A percentile compares a stretch with the other conserved stretches of the same genome.
phyloP scores from a whole-genome alignment of 2,329 filamentous ascomycete species.

The Arthrobotrys pseudoclavata region DNA sequence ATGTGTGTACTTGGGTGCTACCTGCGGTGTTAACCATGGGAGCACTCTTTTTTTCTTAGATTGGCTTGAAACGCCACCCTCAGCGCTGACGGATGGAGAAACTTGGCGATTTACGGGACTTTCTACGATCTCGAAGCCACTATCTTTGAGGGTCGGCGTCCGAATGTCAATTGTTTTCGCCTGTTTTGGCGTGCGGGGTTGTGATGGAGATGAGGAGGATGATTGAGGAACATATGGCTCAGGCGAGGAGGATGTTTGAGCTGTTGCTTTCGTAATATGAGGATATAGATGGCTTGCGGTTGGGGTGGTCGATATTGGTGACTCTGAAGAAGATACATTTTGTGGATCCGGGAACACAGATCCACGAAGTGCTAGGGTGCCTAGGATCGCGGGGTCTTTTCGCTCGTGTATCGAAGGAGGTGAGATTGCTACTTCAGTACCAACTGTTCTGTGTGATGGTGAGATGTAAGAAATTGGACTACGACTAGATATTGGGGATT shows the following conservation, averaged over 20 bases:
- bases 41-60: slow-evolving; percentile 18
- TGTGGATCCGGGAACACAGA: slow-evolving; percentile 3
- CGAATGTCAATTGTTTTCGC: background rate
- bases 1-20: background rate
- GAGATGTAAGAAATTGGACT: slow-evolving; percentile 51
- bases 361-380: slow-evolving; percentile 15
- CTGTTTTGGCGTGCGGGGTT: background rate
- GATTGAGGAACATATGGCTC: slow-evolving; percentile 9
- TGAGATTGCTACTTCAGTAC: slow-evolving; percentile 9
- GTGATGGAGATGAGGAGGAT: slow-evolving; percentile 13
- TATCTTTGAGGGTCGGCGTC: slow-evolving; percentile 26
- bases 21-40: slow-evolving; percentile 43
- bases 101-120: background rate
- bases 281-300: background rate
- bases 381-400: background rate
- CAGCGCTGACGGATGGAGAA: background rate
- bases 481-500: slow-evolving; percentile 26
- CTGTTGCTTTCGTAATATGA: background rate
- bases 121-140: slow-evolving; percentile 36
- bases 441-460: slow-evolving; percentile 34
- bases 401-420: background rate
- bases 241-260: background rate
- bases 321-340: background rate
- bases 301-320: background rate
- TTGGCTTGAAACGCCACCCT: background rate